phyloP scores from a whole-genome alignment of 352 stramenopile genomes.

The Globisporangium carolinianum region DNA sequence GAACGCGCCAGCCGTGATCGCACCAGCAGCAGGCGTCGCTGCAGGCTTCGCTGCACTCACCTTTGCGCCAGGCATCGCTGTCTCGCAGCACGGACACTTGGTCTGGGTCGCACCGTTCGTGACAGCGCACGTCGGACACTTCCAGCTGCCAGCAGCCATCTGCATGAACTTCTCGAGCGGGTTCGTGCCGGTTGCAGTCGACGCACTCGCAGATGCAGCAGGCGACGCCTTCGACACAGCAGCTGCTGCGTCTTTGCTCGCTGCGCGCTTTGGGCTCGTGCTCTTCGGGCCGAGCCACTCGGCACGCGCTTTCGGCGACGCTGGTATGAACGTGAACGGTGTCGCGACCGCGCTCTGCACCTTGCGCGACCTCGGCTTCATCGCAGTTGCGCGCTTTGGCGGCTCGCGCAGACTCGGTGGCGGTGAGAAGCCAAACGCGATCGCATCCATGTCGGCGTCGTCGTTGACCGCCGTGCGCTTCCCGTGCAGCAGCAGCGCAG shows the following conservation, averaged over 20 bases:
- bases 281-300: slow-evolving; percentile 27
- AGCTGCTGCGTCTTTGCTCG: slow-evolving; percentile 8
- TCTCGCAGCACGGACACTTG: slow-evolving; percentile 82
- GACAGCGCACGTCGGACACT: slow-evolving; percentile 72
- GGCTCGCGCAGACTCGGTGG: slow-evolving; percentile 50
- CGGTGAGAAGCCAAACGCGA: slow-evolving; percentile 63
- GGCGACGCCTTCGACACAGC: background rate
- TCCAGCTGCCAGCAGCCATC: slow-evolving; percentile 65
- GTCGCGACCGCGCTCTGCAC: slow-evolving; percentile 20
- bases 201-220: slow-evolving; percentile 14
- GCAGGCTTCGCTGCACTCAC: background rate
- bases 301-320: slow-evolving; percentile 44
- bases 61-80: slow-evolving; percentile 27
- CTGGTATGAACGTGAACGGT: slow-evolving; percentile 61
- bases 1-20: slow-evolving; percentile 18
- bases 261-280: slow-evolving; percentile 13
- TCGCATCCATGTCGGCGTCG: slow-evolving; percentile 28
- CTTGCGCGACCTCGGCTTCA: slow-evolving; percentile 17
- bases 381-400: slow-evolving; percentile 26
- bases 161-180: slow-evolving; percentile 50
- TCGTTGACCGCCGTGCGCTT: slow-evolving; percentile 12
- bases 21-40: slow-evolving; percentile 1
- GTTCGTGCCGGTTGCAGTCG: slow-evolving; percentile 13
- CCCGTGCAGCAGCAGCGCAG: slow-evolving; percentile 10
- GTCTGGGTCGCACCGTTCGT: slow-evolving; percentile 41